Evolutionary conservation across 495 filamentous ascomycete genomes (phyloP), one percentile per base, ranked within the genome.

Genomic region (Choiromyces venosus): DNA sequence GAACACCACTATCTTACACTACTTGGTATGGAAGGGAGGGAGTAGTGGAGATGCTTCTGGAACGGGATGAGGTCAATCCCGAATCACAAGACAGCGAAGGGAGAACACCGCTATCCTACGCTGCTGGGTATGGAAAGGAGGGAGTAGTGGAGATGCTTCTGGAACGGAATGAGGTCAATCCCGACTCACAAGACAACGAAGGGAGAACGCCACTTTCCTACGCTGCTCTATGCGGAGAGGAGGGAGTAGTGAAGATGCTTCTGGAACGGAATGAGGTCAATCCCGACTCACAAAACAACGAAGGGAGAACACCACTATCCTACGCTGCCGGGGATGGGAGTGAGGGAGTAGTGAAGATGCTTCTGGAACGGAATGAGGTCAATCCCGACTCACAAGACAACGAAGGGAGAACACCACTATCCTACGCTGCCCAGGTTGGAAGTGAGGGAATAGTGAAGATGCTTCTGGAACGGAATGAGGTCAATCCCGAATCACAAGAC

Each of bases 61-160:
- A 69, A 21, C 72, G 46, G 29, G 66, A 69, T 12, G 76, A 69
- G 33, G 72, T 78, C 19, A 35, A 75, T 12, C 56, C 52, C 5
- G 67, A 79, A 37, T 70, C 65, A 46, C 74, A 61, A 38, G 76
- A 84, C 12, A 67, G 21, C 16, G 2, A 73, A 35, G 74, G 76
- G 19, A 78, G 80, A 38, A 84, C 81, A 3, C 82, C 84, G 37
- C 79, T 85, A 46, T 82, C 77, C 9, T 82, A 71, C 72, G 84
- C 84, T 25, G 82, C 83, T 33, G 73, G 70, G 64, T 72, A 71
- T 25, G 83, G 83, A n/a, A 10, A 79, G 67, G 72, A 81, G 52
- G 81, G 64, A 12, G 73, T 85, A 69, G 85, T 76, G 14, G 21
- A 35, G 65, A 29, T 72, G n/a, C 61, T 72, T 42, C 35, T 72